Evolutionary conservation across 371 early-diverging fungal species (phyloP).

Genomic region (Haplosporangium sp.): DNA sequence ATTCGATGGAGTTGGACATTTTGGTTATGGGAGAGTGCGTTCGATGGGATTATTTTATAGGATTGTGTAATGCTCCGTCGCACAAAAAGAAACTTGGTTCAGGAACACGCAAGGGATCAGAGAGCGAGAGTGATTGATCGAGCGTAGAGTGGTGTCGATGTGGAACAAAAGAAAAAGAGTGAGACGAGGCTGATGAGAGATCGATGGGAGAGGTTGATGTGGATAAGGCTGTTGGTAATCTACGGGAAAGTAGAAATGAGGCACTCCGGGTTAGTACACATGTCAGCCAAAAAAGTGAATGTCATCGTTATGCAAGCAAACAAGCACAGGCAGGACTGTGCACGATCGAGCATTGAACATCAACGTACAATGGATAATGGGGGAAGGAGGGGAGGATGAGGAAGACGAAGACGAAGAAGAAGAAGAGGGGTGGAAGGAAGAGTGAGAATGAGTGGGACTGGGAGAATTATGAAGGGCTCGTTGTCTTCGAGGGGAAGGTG

Average conservation of each 20-base stretch:
- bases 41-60: neutral
- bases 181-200: neutral
- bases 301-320: neutral
- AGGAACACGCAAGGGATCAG: too few species aligned
- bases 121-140: too few species aligned
- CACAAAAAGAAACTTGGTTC: too few species aligned
- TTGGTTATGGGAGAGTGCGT: neutral
- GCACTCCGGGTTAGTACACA: neutral
- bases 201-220: conserved; percentile 6
- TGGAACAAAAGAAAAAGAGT: neutral
- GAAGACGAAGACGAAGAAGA: neutral
- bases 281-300: neutral
- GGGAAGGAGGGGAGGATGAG: neutral
- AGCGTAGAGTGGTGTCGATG: neutral
- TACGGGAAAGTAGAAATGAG: conserved; percentile 1
- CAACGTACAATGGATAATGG: too few species aligned
- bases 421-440: neutral
- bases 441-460: neutral
- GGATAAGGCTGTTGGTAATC: conserved; percentile 10
- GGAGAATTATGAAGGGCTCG: neutral
- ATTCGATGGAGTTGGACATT: conserved; percentile 42
- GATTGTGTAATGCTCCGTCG: too few species aligned
- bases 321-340: neutral
- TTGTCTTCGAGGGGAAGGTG: too few species aligned
- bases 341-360: too few species aligned